A percentile compares a stretch with the other conserved stretches of the same genome.
phyloP scores from a whole-genome alignment of 1,139 yeast species.

The Protomyces macrosporus region DNA sequence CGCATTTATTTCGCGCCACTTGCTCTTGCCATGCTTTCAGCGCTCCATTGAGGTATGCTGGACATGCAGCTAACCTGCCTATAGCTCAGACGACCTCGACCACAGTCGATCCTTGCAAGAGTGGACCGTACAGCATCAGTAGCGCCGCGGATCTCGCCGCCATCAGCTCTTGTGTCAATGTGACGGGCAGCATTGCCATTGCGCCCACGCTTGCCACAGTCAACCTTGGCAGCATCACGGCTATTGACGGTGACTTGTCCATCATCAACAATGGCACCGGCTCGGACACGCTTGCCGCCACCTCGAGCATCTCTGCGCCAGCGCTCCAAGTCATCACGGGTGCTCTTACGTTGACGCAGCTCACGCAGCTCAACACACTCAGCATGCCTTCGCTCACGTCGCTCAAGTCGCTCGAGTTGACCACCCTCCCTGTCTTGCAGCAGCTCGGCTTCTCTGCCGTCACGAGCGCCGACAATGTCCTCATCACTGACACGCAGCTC shows the following conservation, averaged over 20 bases:
- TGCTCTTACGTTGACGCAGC: constrained; percentile 54
- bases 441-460: constrained; percentile 71
- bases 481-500: constrained; percentile 82
- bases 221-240: constrained; percentile 53
- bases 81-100: constrained; percentile 10
- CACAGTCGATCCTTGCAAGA: constrained; percentile 40
- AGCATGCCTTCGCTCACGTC: constrained; percentile 73
- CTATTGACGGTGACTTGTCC: constrained; percentile 67
- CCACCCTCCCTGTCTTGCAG: constrained; percentile 77
- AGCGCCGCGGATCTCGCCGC: constrained; percentile 71
- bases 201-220: constrained; percentile 50
- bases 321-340: constrained; percentile 69
- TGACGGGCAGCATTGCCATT: constrained; percentile 72
- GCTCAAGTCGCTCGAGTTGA: constrained; percentile 72
- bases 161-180: constrained; percentile 68
- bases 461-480: constrained; percentile 63
- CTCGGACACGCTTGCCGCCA: constrained; percentile 44
- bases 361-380: constrained; percentile 63
- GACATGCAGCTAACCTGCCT: neutral
- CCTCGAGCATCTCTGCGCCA: constrained; percentile 64
- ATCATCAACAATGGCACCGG: constrained; percentile 51
- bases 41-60: neutral
- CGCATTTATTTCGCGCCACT: no score
- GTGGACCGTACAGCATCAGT: constrained; percentile 38
- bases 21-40: neutral